These are phyloP conservation scores for Pichia membranifaciens DNA, from an alignment of 805 yeast species.

Conservation along the genomic window DNA sequence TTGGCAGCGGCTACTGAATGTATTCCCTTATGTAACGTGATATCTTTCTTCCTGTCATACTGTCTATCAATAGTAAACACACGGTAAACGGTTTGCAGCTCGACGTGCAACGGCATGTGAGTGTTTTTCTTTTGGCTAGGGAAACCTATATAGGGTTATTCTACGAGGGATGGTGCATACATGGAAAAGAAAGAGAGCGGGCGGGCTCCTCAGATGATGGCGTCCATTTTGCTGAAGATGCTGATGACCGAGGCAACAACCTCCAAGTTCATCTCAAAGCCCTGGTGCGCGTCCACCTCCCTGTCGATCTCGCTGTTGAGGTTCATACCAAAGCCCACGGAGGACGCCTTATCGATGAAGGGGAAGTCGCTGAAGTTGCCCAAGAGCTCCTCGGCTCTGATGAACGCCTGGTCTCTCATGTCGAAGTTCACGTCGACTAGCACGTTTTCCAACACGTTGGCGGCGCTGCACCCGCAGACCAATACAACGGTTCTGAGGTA, in stretches of 20 bases:
- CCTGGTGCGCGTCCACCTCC: conserved; percentile 47
- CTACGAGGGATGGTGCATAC: too few relatives aligned
- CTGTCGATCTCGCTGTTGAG: conserved; percentile 43
- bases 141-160: too few relatives aligned
- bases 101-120: too few relatives aligned
- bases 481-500: conserved; percentile 74
- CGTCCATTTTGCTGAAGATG: conserved; percentile 89
- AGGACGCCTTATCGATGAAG: conserved; percentile 49
- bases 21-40: neutral
- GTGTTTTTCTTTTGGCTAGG: too few relatives aligned
- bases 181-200: too few relatives aligned
- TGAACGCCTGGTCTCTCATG: conserved; percentile 85
- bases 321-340: conserved; percentile 68
- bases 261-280: conserved; percentile 67
- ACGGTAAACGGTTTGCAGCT: too few relatives aligned
- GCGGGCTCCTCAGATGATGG: conserved; percentile 48
- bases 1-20: conserved; percentile 70
- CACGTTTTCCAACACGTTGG: conserved; percentile 91
- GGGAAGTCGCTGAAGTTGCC: conserved; percentile 83
- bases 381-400: conserved; percentile 88
- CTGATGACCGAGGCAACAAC: conserved; percentile 87
- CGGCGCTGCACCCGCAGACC: conserved; percentile 89
- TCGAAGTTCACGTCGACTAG: conserved; percentile 72
- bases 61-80: too few relatives aligned
- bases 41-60: neutral